Evolutionary conservation across 192 early-diverging fungal species (phyloP), one percentile per base, ranked within the genome.

Genomic region (Backusella tuberculispora): DNA sequence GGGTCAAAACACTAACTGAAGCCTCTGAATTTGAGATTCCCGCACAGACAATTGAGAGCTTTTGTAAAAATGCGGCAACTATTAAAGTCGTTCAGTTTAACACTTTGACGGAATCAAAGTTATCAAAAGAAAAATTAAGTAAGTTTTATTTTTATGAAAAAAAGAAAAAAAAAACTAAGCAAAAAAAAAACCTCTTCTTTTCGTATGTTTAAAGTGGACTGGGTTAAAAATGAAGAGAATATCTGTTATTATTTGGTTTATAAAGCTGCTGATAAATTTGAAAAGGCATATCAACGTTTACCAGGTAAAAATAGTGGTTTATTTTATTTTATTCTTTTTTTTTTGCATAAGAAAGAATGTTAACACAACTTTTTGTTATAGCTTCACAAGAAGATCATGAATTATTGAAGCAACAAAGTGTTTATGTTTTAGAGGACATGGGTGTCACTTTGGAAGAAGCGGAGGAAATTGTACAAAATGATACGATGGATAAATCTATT

Each of bases 41-140:
- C 9, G 68, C 86, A 37, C 87, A 89, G 43, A 89, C 91, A 47
- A 88, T 96, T 68, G 92, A 91, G 47, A 78, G 76, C 7, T 96
- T 94, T 71, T 96, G 95, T 88, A 97, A 97, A 74, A 91, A 95
- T 77, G 89, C 92, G 12, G 80, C 84, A 13, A 83, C 81, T 29
- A 77, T 95, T 68, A 86, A 91, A 50, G 85, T 98, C 6, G 83
- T 94, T 70, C 84, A 91, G 19, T 92, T 89, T 70, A 80, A 87
- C 17, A 84, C 78, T 15, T 46, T 94, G 4, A 78, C 82, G 38
- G 83, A 90, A 17, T 90, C 94, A 66, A 85, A 85, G 69, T 38
- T 69, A 56, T 81, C 84, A 63, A 76, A 80, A 75, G 40, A 77
- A 21, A 78, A 85, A 24, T 85, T 91, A 46, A 80, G 91, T 91